Base-by-base conservation (phyloP, 1,139 yeast genomes). In the Lodderomyces orthopsilosis region DNA sequence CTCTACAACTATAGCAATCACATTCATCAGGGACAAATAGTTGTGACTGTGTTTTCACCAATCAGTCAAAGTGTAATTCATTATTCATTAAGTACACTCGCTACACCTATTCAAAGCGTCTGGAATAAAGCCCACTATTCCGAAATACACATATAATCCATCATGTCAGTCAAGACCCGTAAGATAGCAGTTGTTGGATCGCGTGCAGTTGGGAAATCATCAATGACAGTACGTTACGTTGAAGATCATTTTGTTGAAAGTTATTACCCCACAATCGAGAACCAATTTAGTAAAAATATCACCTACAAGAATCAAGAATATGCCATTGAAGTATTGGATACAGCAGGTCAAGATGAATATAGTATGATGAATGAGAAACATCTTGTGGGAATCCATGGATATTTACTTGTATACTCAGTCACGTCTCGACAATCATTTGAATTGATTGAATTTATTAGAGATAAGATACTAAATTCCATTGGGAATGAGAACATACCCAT, bases 271-370 rank as follows among this genome's bases (percentile, higher is more conserved):
- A 90, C 97, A 4, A 88, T 89, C 50, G 96, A 89, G 61, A 90
- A 89, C 66, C 94, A 89, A 64, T 88, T 87, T 65, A 77, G 84
- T 56, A 88, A 87, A 61, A 74, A 77, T 35, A 76, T 90, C 57
- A 76, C 71, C 49, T 80, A 83, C 62, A 81, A 84, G 52, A 87
- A 86, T 50, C 83, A 83, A 55, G 88, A 85, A 45, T 89, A 85
- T 59, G 85, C 86, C 45, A 80, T 93, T 23, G 96, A 90, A 61
- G 86, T 90, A 47, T 71, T 90, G 51, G 97, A 90, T 59, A 90
- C 97, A 0, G 96, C 96, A 0, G 97, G 97, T n/a, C 93, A 84
- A 68, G 96, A 90, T 63, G 96, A 90, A 68, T 87, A 84, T 60
- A 81, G 89, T 47, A 83, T 88, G 55, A 80, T 90, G 70, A 86